Percentiles rank a stretch among this genome's conserved stretches.
Evolutionary conservation across 148 eudicot species (phyloP).

Genomic region (Silene conica): DNA sequence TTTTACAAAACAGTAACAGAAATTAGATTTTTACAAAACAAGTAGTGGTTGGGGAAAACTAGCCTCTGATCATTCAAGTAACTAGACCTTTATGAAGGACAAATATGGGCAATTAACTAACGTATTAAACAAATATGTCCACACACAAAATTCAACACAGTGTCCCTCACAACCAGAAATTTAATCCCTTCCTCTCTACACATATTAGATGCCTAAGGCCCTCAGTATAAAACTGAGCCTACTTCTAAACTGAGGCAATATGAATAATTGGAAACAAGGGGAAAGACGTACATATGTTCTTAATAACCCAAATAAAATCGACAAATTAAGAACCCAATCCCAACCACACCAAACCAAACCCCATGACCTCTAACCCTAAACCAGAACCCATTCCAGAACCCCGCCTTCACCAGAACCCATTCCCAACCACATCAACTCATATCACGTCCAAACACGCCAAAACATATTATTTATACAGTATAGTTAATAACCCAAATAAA

Average conservation of each 20-base stretch:
- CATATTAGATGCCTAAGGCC: background rate
- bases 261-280: conserved; percentile 2
- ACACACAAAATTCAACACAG: background rate
- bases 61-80: background rate
- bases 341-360: too few relatives aligned
- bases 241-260: background rate
- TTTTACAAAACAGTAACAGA: too few relatives aligned
- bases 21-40: too few relatives aligned
- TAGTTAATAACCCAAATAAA: too few relatives aligned
- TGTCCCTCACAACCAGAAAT: background rate
- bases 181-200: background rate
- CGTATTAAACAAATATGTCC: background rate
- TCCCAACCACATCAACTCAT: too few relatives aligned
- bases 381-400: too few relatives aligned
- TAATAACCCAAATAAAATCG: too few relatives aligned
- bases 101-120: background rate
- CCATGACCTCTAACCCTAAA: too few relatives aligned
- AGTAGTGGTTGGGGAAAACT: background rate
- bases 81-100: background rate
- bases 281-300: background rate
- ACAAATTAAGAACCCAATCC: too few relatives aligned
- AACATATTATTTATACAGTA: too few relatives aligned
- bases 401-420: too few relatives aligned
- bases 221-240: background rate
- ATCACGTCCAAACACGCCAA: too few relatives aligned